A percentile compares a stretch with the other conserved stretches of the same genome.
Conservation (phyloP, 192 early-diverging fungal species). For the Podila minutissima region DNA sequence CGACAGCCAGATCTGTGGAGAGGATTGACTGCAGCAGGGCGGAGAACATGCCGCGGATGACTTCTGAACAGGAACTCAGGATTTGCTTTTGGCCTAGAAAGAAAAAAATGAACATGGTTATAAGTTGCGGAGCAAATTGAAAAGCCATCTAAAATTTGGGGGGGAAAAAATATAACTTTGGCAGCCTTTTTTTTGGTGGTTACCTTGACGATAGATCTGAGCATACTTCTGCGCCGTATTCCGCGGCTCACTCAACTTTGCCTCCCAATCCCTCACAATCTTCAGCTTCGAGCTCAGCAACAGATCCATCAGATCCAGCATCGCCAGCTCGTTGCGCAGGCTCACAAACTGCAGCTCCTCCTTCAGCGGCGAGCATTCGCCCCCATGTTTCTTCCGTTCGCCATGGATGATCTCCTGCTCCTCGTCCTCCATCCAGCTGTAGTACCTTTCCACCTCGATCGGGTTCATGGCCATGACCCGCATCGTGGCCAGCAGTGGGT, state of each 20-base stretch:
- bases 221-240: slow-evolving; percentile 57
- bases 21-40: slow-evolving; percentile 3
- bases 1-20: neutral
- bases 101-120: neutral
- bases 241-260: neutral
- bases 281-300: slow-evolving; percentile 56
- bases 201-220: slow-evolving; percentile 61
- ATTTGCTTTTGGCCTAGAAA: slow-evolving; percentile 45
- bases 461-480: slow-evolving; percentile 76
- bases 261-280: slow-evolving; percentile 14
- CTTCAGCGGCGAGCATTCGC: neutral
- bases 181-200: neutral
- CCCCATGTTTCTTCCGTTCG: neutral
- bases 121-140: neutral
- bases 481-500: slow-evolving; percentile 60
- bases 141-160: too few species aligned
- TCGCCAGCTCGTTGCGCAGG: slow-evolving; percentile 68
- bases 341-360: slow-evolving; percentile 51
- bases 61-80: slow-evolving; percentile 12
- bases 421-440: slow-evolving; percentile 1
- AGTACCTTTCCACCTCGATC: slow-evolving; percentile 43
- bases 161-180: too few species aligned
- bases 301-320: slow-evolving; percentile 55
- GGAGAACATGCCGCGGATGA: slow-evolving; percentile 26
- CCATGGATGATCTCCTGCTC: slow-evolving; percentile 2